Evolutionary conservation across 2,329 filamentous ascomycete species (phyloP).

Genomic region (Xylariaceae sp.): DNA sequence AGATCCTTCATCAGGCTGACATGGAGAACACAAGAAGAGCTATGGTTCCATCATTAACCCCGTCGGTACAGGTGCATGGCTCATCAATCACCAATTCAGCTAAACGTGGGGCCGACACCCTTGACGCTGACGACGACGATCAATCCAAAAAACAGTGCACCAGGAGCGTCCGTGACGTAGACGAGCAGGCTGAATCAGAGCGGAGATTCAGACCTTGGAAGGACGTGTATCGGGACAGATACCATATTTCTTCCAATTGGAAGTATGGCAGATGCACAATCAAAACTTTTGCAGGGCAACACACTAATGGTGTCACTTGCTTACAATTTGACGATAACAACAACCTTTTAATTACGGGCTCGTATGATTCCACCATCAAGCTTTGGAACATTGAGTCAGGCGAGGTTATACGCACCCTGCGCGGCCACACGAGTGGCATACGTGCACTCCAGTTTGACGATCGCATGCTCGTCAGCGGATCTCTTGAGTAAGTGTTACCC

Average conservation of each 20-base stretch:
- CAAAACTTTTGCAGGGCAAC: constrained; percentile 73
- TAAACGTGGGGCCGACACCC: constrained; percentile 31
- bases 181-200: constrained; percentile 30
- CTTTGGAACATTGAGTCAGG: constrained; percentile 94
- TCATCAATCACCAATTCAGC: constrained; percentile 13
- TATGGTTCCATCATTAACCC: constrained; percentile 9
- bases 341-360: constrained; percentile 85
- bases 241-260: constrained; percentile 96
- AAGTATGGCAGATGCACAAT: constrained; percentile 87
- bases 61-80: constrained; percentile 4
- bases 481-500: constrained; percentile 54
- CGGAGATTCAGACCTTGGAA: constrained; percentile 77
- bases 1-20: constrained; percentile 70
- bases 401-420: constrained; percentile 77
- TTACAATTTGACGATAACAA: constrained; percentile 64
- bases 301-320: constrained; percentile 77
- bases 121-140: constrained; percentile 19
- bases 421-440: constrained; percentile 78
- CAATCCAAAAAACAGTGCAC: constrained; percentile 32
- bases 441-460: constrained; percentile 91
- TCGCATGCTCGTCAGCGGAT: constrained; percentile 83
- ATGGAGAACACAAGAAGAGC: constrained; percentile 31
- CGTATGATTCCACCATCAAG: constrained; percentile 91
- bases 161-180: constrained; percentile 16
- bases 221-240: constrained; percentile 91